Evolutionary conservation across 768 basidiomycete genomes (phyloP), one percentile per base, ranked within the genome.

Genomic region (Termitomyces sp.): DNA sequence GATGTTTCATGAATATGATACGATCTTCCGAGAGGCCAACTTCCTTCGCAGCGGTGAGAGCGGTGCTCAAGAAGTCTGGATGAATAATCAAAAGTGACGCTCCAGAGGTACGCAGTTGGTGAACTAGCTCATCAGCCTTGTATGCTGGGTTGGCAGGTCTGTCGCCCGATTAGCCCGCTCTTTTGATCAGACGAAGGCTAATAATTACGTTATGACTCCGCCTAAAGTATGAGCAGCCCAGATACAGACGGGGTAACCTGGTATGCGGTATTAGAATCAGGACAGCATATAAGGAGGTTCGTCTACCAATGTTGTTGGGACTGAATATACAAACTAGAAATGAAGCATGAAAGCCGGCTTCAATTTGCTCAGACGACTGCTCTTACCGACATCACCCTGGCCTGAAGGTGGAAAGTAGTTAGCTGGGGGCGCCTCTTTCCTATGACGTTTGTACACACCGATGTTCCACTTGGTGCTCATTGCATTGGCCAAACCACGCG

Each of bases 111-210:
- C 72, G 66, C 41, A 88, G 74, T 67, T 88, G 87, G 65, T 88
- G 75, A 3, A 70, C 71, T 2, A 89, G 77, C 64, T 89, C 87
- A 12, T 82, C 81, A 2, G 73, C 65, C 16, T 80, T 82, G 67
- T 81, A 88, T 5, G 72, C 70, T 3, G 87, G 87, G 63, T 89
- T 89, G 12, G 85, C 82, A 18, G 83, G 83, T 13, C 85, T 86
- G 63, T 36, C 63, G 35, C n/a, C 55, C 65, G 57, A 65, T 71
- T 64, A 51, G 52, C 56, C 26, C 4, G 47, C 47, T 36, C 56
- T 23, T 51, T 35, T 26, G 51, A 14, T 33, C 16, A 35, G 18
- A 36, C 58, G 33, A n/a, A 59, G 51, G 56, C 32, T 46, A 44
- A 28, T 12, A 56, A 79, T 70, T 68, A 82, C 85, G 85, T 84